Conservation (phyloP, 202 grass and related monocot genomes). For the Carex arenaria region DNA sequence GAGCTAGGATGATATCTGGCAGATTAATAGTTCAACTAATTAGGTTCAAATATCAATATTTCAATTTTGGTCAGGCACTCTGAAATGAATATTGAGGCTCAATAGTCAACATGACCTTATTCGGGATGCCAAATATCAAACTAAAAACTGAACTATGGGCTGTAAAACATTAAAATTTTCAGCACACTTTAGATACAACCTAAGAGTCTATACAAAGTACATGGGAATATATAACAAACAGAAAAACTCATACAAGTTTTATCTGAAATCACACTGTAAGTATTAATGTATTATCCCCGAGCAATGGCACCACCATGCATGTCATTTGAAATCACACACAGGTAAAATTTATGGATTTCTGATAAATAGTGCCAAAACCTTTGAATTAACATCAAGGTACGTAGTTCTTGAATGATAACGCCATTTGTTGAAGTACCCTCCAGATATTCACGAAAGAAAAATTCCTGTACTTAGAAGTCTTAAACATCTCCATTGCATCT, state of each 20-base stretch:
- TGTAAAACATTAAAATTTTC: not conserved
- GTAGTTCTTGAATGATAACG: not conserved
- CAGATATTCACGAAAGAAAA: not conserved
- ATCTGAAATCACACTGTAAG: not conserved
- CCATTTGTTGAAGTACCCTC: not conserved
- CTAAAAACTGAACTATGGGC: not conserved
- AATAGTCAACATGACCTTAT: too few relatives aligned
- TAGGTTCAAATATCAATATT: not conserved
- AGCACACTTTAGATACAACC: not conserved
- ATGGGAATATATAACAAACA: not conserved
- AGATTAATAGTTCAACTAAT: too few relatives aligned
- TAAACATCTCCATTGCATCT: conserved; percentile 33
- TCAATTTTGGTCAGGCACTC: not conserved
- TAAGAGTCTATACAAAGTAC: not conserved
- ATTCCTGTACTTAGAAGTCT: not conserved
- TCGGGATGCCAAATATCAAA: not conserved
- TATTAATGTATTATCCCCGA: not conserved
- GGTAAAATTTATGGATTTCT: not conserved
- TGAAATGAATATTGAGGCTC: not conserved
- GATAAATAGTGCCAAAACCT: not conserved
- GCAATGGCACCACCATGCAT: not conserved
- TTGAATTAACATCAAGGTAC: not conserved
- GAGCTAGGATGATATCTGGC: too few relatives aligned
- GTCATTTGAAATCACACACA: not conserved
- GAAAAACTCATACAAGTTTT: not conserved